These are phyloP conservation scores for Santalum album DNA, from an alignment of 164 flowering plant genomes.

Conservation along the genomic window DNA sequence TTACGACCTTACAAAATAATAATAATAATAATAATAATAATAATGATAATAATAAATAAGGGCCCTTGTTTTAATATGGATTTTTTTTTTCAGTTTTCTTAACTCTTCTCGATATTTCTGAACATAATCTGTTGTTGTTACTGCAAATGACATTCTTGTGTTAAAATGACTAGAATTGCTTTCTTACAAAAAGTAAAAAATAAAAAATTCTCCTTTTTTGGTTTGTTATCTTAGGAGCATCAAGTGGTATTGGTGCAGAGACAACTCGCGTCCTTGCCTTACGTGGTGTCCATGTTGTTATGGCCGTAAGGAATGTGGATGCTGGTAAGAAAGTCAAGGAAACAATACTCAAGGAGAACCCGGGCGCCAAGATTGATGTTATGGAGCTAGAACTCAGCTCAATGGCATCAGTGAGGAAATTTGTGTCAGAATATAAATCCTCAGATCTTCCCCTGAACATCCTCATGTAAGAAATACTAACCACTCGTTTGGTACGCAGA, in stretches of 20 bases:
- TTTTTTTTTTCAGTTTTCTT: too few species aligned
- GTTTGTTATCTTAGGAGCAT: slow-evolving; percentile 55
- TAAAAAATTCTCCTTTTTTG: too few species aligned
- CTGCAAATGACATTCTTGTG: too few species aligned
- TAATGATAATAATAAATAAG: too few species aligned
- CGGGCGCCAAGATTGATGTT: slow-evolving; percentile 57
- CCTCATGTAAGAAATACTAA: slow-evolving; percentile 44
- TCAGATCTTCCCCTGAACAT: slow-evolving; percentile 49
- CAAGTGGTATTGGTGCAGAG: slow-evolving; percentile 79
- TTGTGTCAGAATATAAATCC: slow-evolving; percentile 46
- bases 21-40: too few species aligned
- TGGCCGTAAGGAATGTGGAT: slow-evolving; percentile 62
- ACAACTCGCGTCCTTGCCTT: slow-evolving; percentile 68
- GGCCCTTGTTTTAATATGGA: too few species aligned
- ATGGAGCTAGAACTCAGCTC: slow-evolving; percentile 78
- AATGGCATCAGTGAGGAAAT: slow-evolving; percentile 56
- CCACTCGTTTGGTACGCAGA: background rate
- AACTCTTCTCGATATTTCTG: too few species aligned
- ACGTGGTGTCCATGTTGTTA: slow-evolving; percentile 61
- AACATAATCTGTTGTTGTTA: too few species aligned
- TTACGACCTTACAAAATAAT: too few species aligned
- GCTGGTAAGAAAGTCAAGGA: slow-evolving; percentile 49
- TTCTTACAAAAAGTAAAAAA: too few species aligned
- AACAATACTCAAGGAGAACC: slow-evolving; percentile 39
- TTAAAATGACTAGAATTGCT: too few species aligned